Conservation (phyloP, 352 stramenopile species). For the Phytopythium kandeliae region DNA sequence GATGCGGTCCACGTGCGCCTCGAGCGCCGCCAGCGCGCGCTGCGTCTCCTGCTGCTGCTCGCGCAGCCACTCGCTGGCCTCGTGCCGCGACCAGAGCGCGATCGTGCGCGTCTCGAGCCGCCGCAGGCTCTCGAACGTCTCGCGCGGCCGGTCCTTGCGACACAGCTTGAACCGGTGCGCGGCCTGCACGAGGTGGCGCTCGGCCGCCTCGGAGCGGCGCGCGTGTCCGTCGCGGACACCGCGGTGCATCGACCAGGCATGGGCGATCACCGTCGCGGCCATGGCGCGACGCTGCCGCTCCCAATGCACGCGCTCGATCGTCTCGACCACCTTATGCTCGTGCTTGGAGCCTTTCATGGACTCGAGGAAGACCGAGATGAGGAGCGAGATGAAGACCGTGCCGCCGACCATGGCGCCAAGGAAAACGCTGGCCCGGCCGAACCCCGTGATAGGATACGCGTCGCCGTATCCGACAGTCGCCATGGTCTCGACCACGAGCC, state of each 20-base stretch:
- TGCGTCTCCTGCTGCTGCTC: conserved; percentile 2
- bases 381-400: conserved; percentile 46
- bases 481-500: conserved; percentile 63
- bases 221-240: not conserved
- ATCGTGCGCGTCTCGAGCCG: conserved; percentile 5
- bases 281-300: conserved; percentile 22
- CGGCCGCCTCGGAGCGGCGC: not conserved
- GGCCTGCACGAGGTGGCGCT: conserved; percentile 9
- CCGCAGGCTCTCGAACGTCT: conserved; percentile 7
- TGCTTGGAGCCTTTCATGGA: conserved; percentile 52
- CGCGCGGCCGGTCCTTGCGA: conserved; percentile 6
- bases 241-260: conserved; percentile 25
- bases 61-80: not conserved
- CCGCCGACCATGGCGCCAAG: conserved; percentile 47
- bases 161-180: conserved; percentile 9
- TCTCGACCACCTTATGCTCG: conserved; percentile 38
- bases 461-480: conserved; percentile 57
- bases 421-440: conserved; percentile 36
- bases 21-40: not conserved
- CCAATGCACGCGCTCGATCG: conserved; percentile 38
- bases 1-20: conserved; percentile 3
- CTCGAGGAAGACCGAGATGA: conserved; percentile 59
- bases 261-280: conserved; percentile 27
- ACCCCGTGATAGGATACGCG: conserved; percentile 41
- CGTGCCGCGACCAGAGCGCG: not conserved